Evolutionary conservation across 2,329 filamentous ascomycete species (phyloP), one percentile per base, ranked within the genome.

Genomic region (Pseudohalonectria lignicola): DNA sequence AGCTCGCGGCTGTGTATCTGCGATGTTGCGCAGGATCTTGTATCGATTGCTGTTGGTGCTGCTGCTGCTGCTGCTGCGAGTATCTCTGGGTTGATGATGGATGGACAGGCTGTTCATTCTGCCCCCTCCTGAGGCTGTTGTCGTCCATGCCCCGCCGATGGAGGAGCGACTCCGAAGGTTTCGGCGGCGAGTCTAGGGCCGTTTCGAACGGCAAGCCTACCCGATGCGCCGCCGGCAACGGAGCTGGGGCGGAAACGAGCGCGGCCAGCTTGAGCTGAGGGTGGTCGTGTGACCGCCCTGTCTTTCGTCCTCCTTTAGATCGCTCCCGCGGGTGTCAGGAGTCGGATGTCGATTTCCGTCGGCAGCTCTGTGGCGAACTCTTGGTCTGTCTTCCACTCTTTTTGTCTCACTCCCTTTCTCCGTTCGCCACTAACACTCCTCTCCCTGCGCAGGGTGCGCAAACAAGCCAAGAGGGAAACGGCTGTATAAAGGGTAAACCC

Each of bases 91-190:
- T 68, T 60, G 69, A 69, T 53, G 64, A 60, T 53, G 75, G 68
- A 63, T 81, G 79, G 60, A 72, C 66, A 57, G 76, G 70, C 62
- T 73, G 69, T 62, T 83, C 82, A 73, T 82, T 76, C 67, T 82
- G 81, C 73, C 82, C 81, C 67, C 78, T 72, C 55, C 76, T 70
- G 56, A 74, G 76, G 62, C 74, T 75, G 66, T 79, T 76, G 63
- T 82, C 78, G 69, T 90, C 85, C 85, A 92, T 92, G 57, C 76
- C 78, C 62, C 62, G 29, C 31, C n/a, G 57, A 66, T 67, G 8
- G 23, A 8, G 23, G 23, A 26, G 23, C 23, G 23, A 26, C n/a
- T n/a, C n/a, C n/a, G n/a, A n/a, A 8, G 23, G 12, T 26, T 26
- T 26, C 23, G 23, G 58, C 54, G 64, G 61, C 58, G 64, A 60